These are phyloP conservation scores for Pythium biforme DNA, from an alignment of 352 stramenopile species.

Conservation along the genomic window DNA sequence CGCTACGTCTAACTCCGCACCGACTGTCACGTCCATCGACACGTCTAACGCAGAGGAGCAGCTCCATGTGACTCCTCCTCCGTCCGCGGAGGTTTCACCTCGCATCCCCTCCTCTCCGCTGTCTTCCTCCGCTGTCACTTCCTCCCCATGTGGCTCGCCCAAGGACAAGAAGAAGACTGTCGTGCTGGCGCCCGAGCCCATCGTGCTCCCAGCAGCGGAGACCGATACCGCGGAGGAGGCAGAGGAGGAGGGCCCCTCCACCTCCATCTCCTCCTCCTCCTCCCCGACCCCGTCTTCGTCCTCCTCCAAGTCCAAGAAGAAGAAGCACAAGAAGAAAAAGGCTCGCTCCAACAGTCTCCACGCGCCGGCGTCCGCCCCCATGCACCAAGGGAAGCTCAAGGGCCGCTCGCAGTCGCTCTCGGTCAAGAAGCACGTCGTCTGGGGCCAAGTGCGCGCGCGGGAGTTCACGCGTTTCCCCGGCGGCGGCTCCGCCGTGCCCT, in stretches of 20 bases:
- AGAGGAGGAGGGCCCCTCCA: neutral
- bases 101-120: neutral
- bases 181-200: constrained; percentile 40
- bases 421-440: constrained; percentile 70
- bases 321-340: constrained; percentile 73
- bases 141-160: neutral
- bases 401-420: constrained; percentile 64
- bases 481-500: constrained; percentile 68
- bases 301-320: constrained; percentile 58
- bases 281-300: neutral
- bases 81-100: neutral
- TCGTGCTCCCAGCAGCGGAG: constrained; percentile 20
- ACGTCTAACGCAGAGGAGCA: constrained; percentile 4
- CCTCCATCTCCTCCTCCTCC: constrained; percentile 6
- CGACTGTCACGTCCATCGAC: neutral
- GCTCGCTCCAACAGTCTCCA: constrained; percentile 71
- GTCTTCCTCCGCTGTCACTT: neutral
- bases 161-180: constrained; percentile 41
- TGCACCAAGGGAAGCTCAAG: constrained; percentile 40
- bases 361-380: constrained; percentile 32
- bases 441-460: constrained; percentile 62
- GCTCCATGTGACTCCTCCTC: neutral
- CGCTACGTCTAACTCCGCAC: neutral
- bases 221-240: neutral
- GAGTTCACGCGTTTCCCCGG: constrained; percentile 83